These are phyloP conservation scores for Theobroma cacao DNA, from an alignment of 345 rosid species.

Conservation along the genomic window DNA sequence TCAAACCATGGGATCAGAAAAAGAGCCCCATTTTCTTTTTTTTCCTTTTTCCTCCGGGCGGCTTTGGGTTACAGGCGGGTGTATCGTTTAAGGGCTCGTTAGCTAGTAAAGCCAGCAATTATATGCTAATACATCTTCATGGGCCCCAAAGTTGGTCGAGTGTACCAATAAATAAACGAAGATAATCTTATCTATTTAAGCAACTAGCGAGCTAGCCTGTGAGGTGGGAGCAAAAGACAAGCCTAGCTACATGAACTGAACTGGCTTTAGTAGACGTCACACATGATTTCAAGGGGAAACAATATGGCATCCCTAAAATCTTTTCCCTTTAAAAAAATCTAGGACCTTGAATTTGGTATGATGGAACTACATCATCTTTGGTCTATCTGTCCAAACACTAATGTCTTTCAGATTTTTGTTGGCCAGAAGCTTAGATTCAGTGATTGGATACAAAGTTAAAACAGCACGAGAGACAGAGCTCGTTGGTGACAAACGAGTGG, in stretches of 20 bases:
- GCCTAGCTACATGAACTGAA: not conserved
- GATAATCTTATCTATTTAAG: constrained; percentile 12
- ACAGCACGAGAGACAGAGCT: not conserved
- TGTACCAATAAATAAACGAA: not conserved
- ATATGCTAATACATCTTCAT: not conserved
- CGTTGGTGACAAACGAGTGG: not conserved
- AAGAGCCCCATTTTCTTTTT: not conserved
- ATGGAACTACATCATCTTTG: constrained; percentile 10
- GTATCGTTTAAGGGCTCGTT: not conserved
- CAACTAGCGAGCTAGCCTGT: constrained; percentile 6
- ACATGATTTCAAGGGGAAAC: not conserved
- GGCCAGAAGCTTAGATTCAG: not conserved
- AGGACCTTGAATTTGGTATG: not conserved
- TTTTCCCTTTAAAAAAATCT: not conserved
- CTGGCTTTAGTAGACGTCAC: not conserved
- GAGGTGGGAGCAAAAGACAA: not conserved
- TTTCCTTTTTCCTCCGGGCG: not conserved
- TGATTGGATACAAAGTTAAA: constrained; percentile 13
- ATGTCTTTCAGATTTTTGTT: not conserved
- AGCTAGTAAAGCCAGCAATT: not conserved
- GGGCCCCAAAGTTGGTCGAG: not conserved
- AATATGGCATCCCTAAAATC: not conserved
- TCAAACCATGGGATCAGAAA: not conserved
- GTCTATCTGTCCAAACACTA: not conserved
- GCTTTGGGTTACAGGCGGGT: not conserved